These are phyloP conservation scores for Kwoniella sp. DNA, from an alignment of 768 basidiomycete species.

Conservation along the genomic window DNA sequence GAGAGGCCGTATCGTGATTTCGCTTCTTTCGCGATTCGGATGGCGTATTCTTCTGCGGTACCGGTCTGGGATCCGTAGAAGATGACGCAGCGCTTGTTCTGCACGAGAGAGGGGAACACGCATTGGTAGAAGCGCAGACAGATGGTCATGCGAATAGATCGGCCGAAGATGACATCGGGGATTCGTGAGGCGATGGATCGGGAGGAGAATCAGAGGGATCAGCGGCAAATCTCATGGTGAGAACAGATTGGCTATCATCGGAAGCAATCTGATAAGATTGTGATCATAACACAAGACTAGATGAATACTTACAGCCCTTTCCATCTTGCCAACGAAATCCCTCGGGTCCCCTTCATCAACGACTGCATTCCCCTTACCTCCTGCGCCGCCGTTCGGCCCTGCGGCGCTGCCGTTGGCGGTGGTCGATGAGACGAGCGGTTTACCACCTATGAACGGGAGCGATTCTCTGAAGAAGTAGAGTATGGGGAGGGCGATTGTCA, in stretches of 20 bases:
- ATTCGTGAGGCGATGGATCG: neutral
- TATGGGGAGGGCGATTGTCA: slow-evolving; percentile 59
- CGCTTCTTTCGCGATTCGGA: slow-evolving; percentile 95
- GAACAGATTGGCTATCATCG: too few relatives aligned
- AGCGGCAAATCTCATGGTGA: neutral
- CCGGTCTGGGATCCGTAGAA: slow-evolving; percentile 99
- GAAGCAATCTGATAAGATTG: neutral
- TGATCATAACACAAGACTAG: too few relatives aligned
- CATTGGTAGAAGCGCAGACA: neutral
- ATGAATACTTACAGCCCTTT: slow-evolving; percentile 71
- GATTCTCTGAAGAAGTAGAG: slow-evolving; percentile 49
- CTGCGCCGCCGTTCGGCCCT: slow-evolving; percentile 34
- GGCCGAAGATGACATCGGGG: neutral
- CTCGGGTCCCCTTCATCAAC: slow-evolving; percentile 84
- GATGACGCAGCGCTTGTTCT: slow-evolving; percentile 62
- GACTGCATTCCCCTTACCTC: slow-evolving; percentile 56
- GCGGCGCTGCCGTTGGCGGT: slow-evolving; percentile 6
- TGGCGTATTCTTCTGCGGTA: slow-evolving; percentile 94
- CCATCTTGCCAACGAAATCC: slow-evolving; percentile 93
- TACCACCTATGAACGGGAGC: slow-evolving; percentile 49
- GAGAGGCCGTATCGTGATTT: slow-evolving; percentile 94
- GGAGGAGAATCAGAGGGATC: neutral
- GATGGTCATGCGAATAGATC: neutral
- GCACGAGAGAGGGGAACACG: neutral
- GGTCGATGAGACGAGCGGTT: slow-evolving; percentile 17